Conservation (phyloP, 1,284 basidiomycete species). For the Apiotrichum mycotoxinovorans region DNA sequence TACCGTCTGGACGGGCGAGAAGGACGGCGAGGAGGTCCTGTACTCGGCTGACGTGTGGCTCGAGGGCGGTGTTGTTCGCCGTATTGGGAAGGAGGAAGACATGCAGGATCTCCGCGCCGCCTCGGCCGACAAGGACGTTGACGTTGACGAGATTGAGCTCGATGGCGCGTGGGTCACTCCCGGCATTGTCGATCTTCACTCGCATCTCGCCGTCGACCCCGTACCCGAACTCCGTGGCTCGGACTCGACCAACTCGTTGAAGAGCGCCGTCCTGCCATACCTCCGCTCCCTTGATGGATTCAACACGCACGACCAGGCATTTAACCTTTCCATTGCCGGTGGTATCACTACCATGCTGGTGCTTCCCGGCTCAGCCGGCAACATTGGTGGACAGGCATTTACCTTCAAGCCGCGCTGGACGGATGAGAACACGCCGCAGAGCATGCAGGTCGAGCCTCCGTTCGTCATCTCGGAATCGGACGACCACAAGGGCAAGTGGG, state of each 20-base stretch:
- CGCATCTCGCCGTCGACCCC: conserved; percentile 69
- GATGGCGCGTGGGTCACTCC: conserved; percentile 54
- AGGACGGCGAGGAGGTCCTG: conserved; percentile 60
- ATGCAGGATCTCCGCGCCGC: conserved; percentile 13
- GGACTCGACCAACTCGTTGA: conserved; percentile 49
- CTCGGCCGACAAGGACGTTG: conserved; percentile 19
- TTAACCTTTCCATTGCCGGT: conserved; percentile 52
- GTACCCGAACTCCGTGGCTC: conserved; percentile 58
- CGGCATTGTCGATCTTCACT: conserved; percentile 70
- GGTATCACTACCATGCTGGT: conserved; percentile 55
- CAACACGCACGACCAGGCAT: conserved; percentile 55
- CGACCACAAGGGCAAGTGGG: conserved; percentile 30
- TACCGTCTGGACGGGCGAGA: conserved; percentile 71
- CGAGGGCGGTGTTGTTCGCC: conserved; percentile 52
- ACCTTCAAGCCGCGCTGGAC: conserved; percentile 54
- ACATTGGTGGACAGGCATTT: conserved; percentile 53
- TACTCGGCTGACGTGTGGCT: conserved; percentile 52
- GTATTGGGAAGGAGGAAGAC: conserved; percentile 40
- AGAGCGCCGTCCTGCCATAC: conserved; percentile 51
- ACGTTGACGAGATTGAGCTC: conserved; percentile 45
- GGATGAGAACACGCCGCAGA: conserved; percentile 47
- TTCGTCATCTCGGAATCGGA: conserved; percentile 36
- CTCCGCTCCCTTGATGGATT: conserved; percentile 55
- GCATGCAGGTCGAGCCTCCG: conserved; percentile 51
- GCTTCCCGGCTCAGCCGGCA: conserved; percentile 50